Evolutionary conservation across 2,329 filamentous ascomycete genomes (phyloP), one percentile per base, ranked within the genome.

Genomic region (Exophiala bonariae): DNA sequence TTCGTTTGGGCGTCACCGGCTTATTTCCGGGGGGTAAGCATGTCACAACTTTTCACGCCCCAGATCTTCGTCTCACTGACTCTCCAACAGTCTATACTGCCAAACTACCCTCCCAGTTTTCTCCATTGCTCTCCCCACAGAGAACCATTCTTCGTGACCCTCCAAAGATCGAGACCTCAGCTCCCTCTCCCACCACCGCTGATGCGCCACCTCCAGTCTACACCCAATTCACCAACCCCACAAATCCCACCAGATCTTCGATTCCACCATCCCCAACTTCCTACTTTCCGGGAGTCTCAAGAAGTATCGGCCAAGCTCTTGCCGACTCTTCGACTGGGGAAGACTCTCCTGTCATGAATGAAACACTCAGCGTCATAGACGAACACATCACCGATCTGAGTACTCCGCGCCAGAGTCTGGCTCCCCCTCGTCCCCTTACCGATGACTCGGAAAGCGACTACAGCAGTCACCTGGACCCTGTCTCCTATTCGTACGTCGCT

Each of bases 311-410:
- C 47, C 64, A 74, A 50, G 65, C 70, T 36, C 63, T 80, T 39
- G 68, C 73, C 46, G 73, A 73, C 50, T 73, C 82, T 58, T 73
- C 69, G 34, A 61, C 50, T 60, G 64, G 74, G 14, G 73, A 82
- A 57, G 80, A 83, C 44, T 87, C 83, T 62, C 86, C 88, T 9
- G 91, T 96, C 40, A 86, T 97, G 75, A 90, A 91, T 64, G 91
- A 97, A 66, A 96, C 92, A 0, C 72, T 97, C 41, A 96, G 90
- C 62, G 92, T 97, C 49, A 97, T 97, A 61, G 86, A 97, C 66
- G 92, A 97, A 69, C 92, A 96, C 64, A 96, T 97, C 59, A 96
- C 89, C 33, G 87, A 96, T 65, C 80, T 97, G 71, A 79, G 76
- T 63, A 81, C 77, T 4, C 80, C 80, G 44, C 75, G 79, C 18